These are phyloP conservation scores for Mayamaea pseudoterrestris DNA, from an alignment of 108 stramenopile species.

Conservation along the genomic window DNA sequence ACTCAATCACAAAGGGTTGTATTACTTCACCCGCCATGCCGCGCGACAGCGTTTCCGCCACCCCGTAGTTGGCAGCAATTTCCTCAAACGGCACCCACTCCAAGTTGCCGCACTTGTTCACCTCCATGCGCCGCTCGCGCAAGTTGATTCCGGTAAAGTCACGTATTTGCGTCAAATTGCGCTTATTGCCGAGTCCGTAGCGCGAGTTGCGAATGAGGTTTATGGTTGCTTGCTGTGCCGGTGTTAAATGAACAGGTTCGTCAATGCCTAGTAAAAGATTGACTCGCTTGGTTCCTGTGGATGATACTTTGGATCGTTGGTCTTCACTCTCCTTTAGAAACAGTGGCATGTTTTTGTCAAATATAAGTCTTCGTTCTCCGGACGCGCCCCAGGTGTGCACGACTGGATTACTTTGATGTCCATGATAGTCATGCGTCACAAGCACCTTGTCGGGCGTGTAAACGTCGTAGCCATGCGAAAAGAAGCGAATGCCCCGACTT, in stretches of 20 bases:
- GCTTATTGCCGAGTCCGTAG: constrained; percentile 59
- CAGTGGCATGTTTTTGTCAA: too few relatives aligned
- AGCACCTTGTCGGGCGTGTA: constrained; percentile 73
- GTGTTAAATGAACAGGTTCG: constrained; percentile 4
- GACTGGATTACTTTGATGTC: constrained; percentile 54
- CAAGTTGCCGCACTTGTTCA: constrained; percentile 71
- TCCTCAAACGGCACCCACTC: constrained; percentile 67
- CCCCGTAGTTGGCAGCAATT: constrained; percentile 9
- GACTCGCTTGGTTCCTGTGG: too few relatives aligned
- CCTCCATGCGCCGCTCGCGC: constrained; percentile 24
- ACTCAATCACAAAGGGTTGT: too few relatives aligned
- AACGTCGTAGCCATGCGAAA: constrained; percentile 88
- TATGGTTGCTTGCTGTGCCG: background rate
- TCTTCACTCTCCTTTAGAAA: too few relatives aligned
- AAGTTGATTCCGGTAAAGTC: constrained; percentile 70
- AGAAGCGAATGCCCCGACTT: constrained; percentile 66
- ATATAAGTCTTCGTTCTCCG: too few relatives aligned
- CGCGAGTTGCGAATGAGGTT: constrained; percentile 13
- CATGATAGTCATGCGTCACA: constrained; percentile 84
- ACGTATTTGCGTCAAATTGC: constrained; percentile 59
- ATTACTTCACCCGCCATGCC: constrained; percentile 5
- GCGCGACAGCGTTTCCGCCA: constrained; percentile 8
- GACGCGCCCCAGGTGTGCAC: too few relatives aligned
- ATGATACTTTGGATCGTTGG: too few relatives aligned
- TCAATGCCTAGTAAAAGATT: constrained; percentile 43